A percentile compares a stretch with the other conserved stretches of the same genome.
Conservation (phyloP, 1,284 basidiomycete genomes). For the Cystobasidiaceae sp. region DNA sequence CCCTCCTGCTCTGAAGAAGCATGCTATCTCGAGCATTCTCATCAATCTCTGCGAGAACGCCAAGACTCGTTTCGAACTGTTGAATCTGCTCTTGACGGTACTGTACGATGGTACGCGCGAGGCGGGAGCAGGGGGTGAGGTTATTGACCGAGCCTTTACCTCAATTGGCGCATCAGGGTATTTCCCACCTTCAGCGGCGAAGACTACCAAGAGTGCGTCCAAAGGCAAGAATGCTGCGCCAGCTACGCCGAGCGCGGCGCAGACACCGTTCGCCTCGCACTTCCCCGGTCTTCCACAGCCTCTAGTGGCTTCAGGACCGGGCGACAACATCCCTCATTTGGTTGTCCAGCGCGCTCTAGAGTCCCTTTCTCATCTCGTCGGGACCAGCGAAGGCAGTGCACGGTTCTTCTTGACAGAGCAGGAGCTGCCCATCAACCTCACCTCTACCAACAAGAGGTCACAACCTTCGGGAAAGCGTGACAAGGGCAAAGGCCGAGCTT, state of each 20-base stretch:
- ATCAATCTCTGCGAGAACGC: conserved; percentile 93
- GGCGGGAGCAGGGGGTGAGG: conserved; percentile 55
- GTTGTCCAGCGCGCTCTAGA: conserved; percentile 90
- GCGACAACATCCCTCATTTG: conserved; percentile 79
- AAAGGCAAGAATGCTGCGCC: neutral
- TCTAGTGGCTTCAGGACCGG: conserved; percentile 37
- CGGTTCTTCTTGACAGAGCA: conserved; percentile 92
- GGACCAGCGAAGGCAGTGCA: conserved; percentile 71
- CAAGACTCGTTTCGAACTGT: conserved; percentile 83
- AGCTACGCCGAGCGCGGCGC: conserved; percentile 20
- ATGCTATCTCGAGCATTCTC: conserved; percentile 79
- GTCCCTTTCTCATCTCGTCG: conserved; percentile 77
- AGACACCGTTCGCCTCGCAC: conserved; percentile 49
- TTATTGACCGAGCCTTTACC: conserved; percentile 85
- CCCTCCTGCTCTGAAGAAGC: conserved; percentile 84
- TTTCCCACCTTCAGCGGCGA: conserved; percentile 51
- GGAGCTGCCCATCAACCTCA: conserved; percentile 69
- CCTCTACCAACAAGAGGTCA: conserved; percentile 59
- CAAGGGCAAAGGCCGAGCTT: conserved; percentile 66
- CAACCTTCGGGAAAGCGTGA: conserved; percentile 15
- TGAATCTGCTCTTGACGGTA: conserved; percentile 85
- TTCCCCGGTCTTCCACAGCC: neutral
- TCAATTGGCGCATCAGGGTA: conserved; percentile 71
- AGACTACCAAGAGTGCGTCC: conserved; percentile 40
- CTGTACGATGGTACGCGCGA: conserved; percentile 93